Evolutionary conservation across 441 rosid genomes (phyloP).

Genomic region (Aquilaria agallochum): DNA sequence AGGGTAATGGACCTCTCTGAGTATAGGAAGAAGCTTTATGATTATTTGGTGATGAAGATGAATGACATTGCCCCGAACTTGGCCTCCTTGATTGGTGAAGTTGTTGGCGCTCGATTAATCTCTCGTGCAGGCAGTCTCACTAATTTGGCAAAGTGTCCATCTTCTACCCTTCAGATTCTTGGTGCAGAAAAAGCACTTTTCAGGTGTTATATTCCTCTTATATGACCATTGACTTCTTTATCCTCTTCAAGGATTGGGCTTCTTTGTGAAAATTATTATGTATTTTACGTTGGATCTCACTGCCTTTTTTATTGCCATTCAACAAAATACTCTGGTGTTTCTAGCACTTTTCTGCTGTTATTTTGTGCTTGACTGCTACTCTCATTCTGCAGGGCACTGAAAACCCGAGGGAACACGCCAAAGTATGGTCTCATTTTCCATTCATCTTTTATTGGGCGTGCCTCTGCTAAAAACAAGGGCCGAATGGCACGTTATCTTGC

Average conservation of each 20-base stretch:
- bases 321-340: too few species aligned
- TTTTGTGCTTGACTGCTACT: too few species aligned
- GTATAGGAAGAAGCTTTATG: slow-evolving; percentile 86
- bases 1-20: slow-evolving; percentile 89
- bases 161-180: slow-evolving; percentile 97
- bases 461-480: slow-evolving; percentile 93
- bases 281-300: too few species aligned
- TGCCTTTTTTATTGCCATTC: too few species aligned
- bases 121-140: slow-evolving; percentile 99
- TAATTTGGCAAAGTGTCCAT: slow-evolving; percentile 96
- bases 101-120: slow-evolving; percentile 92
- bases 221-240: too few species aligned
- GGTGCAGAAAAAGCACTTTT: slow-evolving; percentile 98
- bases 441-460: slow-evolving; percentile 96
- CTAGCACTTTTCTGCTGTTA: too few species aligned
- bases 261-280: too few species aligned
- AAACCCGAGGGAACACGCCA: slow-evolving; percentile 95
- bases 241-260: too few species aligned
- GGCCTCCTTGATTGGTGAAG: slow-evolving; percentile 93
- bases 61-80: slow-evolving; percentile 91
- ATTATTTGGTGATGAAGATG: slow-evolving; percentile 89
- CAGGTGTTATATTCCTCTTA: slow-evolving; percentile 39
- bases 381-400: slow-evolving; percentile 60
- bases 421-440: slow-evolving; percentile 97
- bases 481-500: slow-evolving; percentile 97